These are phyloP conservation scores for Yamadazyma siamensis DNA, from an alignment of 1,139 yeast species.

Conservation along the genomic window DNA sequence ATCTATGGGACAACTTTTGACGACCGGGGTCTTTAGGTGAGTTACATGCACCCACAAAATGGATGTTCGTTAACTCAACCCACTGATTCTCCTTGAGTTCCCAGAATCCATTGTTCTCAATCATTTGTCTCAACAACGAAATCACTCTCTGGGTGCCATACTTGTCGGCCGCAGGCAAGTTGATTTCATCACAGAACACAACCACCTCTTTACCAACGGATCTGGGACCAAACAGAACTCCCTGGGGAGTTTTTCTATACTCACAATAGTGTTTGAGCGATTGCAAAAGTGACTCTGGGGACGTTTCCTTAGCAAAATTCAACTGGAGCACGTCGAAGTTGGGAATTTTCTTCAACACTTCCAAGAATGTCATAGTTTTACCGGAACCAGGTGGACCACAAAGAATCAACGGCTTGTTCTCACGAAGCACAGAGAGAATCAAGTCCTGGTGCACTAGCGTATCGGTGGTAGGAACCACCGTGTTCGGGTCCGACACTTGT, in stretches of 20 bases:
- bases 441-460: conserved; percentile 67
- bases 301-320: conserved; percentile 82
- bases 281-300: conserved; percentile 58
- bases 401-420: conserved; percentile 61
- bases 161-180: conserved; percentile 70
- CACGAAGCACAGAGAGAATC: conserved; percentile 54
- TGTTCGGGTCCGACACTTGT: conserved; percentile 58
- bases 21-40: conserved; percentile 86
- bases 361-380: conserved; percentile 85
- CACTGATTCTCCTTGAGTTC: conserved; percentile 55
- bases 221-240: conserved; percentile 56
- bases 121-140: conserved; percentile 71
- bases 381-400: conserved; percentile 99
- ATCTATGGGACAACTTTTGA: conserved; percentile 53
- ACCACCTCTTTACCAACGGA: conserved; percentile 71
- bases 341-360: conserved; percentile 59
- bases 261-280: conserved; percentile 73
- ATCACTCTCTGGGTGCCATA: conserved; percentile 77
- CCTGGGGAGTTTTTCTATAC: conserved; percentile 52
- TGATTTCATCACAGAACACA: conserved; percentile 89
- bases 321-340: conserved; percentile 61
- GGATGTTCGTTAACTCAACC: conserved; percentile 65
- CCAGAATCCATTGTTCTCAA: conserved; percentile 82
- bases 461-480: conserved; percentile 77
- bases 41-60: conserved; percentile 93